Base-by-base conservation (phyloP, 345 rosid genomes). In the Microthlaspi erraticum region DNA sequence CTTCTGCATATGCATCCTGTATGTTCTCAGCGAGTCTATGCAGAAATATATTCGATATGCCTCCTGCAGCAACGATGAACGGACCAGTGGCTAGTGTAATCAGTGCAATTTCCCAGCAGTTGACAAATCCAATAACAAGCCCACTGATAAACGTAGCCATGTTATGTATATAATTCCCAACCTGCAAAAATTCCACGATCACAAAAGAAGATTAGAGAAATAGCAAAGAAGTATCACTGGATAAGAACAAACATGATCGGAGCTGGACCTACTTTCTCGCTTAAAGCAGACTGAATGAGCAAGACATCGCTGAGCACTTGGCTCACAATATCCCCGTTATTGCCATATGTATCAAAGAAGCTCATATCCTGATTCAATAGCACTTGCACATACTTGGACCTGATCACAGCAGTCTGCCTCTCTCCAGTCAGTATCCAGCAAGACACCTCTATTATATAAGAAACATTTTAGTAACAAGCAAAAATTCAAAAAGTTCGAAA, bases 1-100 rank as follows among this genome's bases (percentile, higher is more conserved):
- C 98, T 80, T 93, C 98, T 34, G 98, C 96, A 81, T 93, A 93
- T 67, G 98, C n/a, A n/a, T n/a, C n/a, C n/a, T n/a, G n/a, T n/a
- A n/a, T n/a, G n/a, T n/a, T n/a, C n/a, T n/a, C n/a, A n/a, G n/a
- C n/a, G n/a, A n/a, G n/a, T n/a, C n/a, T n/a, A n/a, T n/a, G n/a
- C n/a, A n/a, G n/a, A n/a, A 90, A 92, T 73, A 92, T 86, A 81
- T 92, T 92, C 46, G 98, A 92, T 81, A 92, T 84, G 7, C 98
- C 98, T 44, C 98, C 98, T 43, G 98, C 98, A 77, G 98, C 98
- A 80, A 92, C 93, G 75, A 92, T 92, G 78, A 90, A 88, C 75
- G 98, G 98, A 45, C 98, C 98, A 19, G 96, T 90, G 63, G 88
- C 94, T 72, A 92, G 74, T 55, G 98, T 92, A 80, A 92, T 84